Percentiles rank a stretch among this genome's conserved stretches.
These are phyloP conservation scores for Paraurostyla sp. DNA, from an alignment of 73 alveolate genomes.

Conservation along the genomic window DNA sequence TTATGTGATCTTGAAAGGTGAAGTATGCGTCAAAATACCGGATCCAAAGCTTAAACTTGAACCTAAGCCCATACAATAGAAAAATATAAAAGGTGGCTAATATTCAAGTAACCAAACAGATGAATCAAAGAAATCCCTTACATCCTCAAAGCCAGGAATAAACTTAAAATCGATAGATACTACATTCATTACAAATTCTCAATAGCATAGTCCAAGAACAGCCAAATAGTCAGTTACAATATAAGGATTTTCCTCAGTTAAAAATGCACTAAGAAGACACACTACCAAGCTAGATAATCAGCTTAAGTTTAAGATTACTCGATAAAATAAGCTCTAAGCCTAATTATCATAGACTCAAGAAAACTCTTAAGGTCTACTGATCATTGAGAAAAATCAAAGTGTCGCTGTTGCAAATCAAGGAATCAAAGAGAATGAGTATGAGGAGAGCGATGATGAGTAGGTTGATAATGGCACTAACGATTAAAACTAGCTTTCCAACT, in stretches of 20 bases:
- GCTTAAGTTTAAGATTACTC: too few species aligned
- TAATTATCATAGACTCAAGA: too few species aligned
- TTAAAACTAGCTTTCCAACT: too few species aligned
- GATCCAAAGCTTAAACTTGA: conserved; percentile 77
- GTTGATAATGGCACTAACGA: background rate
- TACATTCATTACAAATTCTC: background rate
- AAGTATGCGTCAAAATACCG: conserved; percentile 79
- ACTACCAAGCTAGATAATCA: background rate
- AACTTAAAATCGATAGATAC: background rate
- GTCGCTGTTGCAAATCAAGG: background rate
- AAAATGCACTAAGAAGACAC: background rate
- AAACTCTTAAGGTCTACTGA: background rate
- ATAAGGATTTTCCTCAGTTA: background rate
- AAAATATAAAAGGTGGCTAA: background rate
- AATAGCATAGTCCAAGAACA: background rate
- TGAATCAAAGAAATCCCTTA: background rate
- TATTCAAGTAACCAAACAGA: background rate
- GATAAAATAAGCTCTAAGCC: too few species aligned
- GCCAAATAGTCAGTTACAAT: background rate
- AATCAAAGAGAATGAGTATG: background rate
- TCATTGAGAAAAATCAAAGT: background rate
- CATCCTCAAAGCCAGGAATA: background rate
- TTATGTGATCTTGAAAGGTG: conserved; percentile 80
- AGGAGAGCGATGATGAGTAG: background rate
- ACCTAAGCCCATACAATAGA: conserved; percentile 68